Evolutionary conservation across 2,329 filamentous ascomycete species (phyloP).

Genomic region (Pestalotiopsis sp.): DNA sequence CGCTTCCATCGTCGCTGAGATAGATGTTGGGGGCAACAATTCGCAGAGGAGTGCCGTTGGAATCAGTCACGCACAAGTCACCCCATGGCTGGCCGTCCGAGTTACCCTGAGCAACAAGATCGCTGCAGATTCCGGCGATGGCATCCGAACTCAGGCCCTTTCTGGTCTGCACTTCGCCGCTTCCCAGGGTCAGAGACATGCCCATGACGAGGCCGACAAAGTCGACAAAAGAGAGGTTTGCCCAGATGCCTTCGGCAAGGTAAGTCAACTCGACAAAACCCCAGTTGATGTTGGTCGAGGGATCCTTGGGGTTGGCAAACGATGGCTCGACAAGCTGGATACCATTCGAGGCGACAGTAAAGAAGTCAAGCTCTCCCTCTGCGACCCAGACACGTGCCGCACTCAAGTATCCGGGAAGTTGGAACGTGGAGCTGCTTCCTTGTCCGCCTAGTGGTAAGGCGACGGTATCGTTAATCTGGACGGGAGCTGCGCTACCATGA

Average conservation of each 20-base stretch:
- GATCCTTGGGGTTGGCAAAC: slow-evolving; percentile 43
- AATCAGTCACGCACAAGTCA: slow-evolving; percentile 43
- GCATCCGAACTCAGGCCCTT: slow-evolving; percentile 40
- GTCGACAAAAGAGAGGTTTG: slow-evolving; percentile 55
- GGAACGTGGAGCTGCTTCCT: slow-evolving; percentile 40
- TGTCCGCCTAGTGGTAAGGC: slow-evolving; percentile 22
- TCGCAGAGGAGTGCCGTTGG: slow-evolving; percentile 40
- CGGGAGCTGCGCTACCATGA: neutral
- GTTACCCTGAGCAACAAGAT: slow-evolving; percentile 37
- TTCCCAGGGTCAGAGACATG: slow-evolving; percentile 43
- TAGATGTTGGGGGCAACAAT: slow-evolving; percentile 48
- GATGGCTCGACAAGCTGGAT: slow-evolving; percentile 50
- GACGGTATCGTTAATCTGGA: neutral
- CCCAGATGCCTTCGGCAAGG: slow-evolving; percentile 41
- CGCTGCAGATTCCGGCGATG: slow-evolving; percentile 42
- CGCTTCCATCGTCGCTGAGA: slow-evolving; percentile 33
- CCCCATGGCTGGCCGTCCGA: slow-evolving; percentile 46
- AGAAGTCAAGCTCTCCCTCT: slow-evolving; percentile 42
- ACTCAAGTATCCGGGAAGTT: slow-evolving; percentile 40
- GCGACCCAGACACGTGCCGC: slow-evolving; percentile 46
- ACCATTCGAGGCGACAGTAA: slow-evolving; percentile 33
- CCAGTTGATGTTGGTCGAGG: slow-evolving; percentile 47
- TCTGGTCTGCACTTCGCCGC: slow-evolving; percentile 39
- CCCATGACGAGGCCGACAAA: slow-evolving; percentile 54
- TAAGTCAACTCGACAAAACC: slow-evolving; percentile 53